These are phyloP conservation scores for Poterioochromonas sp. DNA, from an alignment of 352 stramenopile genomes.

Conservation along the genomic window DNA sequence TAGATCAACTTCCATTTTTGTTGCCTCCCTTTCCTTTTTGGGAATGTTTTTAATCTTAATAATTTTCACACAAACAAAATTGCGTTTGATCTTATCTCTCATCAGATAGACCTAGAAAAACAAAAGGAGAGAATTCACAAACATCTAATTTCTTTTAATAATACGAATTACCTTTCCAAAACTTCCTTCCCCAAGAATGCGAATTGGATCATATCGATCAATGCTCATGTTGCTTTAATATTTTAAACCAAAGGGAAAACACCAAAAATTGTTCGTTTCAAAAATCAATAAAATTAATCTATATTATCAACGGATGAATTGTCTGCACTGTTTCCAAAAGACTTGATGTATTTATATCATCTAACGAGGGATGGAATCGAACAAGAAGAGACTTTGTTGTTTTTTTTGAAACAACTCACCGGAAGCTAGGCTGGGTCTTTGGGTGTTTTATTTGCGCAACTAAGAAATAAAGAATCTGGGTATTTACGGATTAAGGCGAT, in stretches of 20 bases:
- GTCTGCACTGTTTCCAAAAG: neutral
- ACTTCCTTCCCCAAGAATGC: slow-evolving; percentile 65
- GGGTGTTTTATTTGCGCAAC: too few relatives aligned
- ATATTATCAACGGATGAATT: too few relatives aligned
- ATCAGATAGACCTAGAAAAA: slow-evolving; percentile 62
- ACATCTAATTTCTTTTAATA: too few relatives aligned
- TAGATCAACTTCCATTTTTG: slow-evolving; percentile 55
- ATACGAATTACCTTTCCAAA: slow-evolving; percentile 61
- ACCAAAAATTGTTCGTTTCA: too few relatives aligned
- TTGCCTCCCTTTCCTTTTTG: slow-evolving; percentile 46
- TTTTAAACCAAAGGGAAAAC: too few relatives aligned
- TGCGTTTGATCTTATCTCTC: slow-evolving; percentile 58
- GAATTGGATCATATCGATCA: slow-evolving; percentile 32
- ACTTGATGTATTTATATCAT: neutral
- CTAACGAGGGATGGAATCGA: neutral
- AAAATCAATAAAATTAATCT: too few relatives aligned
- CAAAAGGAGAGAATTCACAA: neutral
- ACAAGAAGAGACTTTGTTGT: too few relatives aligned
- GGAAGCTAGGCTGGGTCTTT: too few relatives aligned
- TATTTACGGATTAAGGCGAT: too few relatives aligned
- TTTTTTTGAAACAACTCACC: too few relatives aligned
- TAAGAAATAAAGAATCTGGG: too few relatives aligned
- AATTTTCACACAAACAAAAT: slow-evolving; percentile 73
- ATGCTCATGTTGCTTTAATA: slow-evolving; percentile 20
- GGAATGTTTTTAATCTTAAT: slow-evolving; percentile 57